phyloP scores from a whole-genome alignment of 2,329 filamentous ascomycete species.

The Ophiocordyceps robertsii region DNA sequence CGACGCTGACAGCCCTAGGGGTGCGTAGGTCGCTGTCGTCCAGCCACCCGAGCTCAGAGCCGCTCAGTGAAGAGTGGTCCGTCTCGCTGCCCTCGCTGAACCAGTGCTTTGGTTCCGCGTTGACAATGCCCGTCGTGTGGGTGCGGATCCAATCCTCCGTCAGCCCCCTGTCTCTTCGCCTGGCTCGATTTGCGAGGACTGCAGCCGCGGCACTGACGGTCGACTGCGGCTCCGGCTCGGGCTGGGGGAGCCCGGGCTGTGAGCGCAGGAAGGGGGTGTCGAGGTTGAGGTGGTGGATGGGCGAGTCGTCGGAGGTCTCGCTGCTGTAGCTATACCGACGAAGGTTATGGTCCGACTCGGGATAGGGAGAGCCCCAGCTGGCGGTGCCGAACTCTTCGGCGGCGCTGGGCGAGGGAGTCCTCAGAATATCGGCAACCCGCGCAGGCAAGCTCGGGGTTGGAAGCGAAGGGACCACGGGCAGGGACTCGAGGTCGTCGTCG shows the following conservation, averaged over 20 bases:
- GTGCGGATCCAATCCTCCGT: slow-evolving; percentile 81
- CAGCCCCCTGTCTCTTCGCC: slow-evolving; percentile 47
- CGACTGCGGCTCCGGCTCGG: slow-evolving; percentile 13
- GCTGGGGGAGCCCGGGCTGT: slow-evolving; percentile 29
- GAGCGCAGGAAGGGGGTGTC: slow-evolving; percentile 49
- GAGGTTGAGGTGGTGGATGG: slow-evolving; percentile 47
- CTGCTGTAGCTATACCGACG: slow-evolving; percentile 41
- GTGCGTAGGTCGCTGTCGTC: slow-evolving; percentile 35
- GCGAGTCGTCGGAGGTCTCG: slow-evolving; percentile 45
- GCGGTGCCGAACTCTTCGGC: slow-evolving; percentile 46
- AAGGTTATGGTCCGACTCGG: slow-evolving; percentile 43
- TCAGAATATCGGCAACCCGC: slow-evolving; percentile 39
- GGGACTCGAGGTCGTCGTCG: slow-evolving; percentile 37
- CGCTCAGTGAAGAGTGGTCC: slow-evolving; percentile 62
- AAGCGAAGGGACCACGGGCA: slow-evolving; percentile 44
- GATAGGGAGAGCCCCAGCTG: slow-evolving; percentile 88
- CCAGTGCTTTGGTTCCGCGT: slow-evolving; percentile 66
- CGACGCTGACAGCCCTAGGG: slow-evolving; percentile 24
- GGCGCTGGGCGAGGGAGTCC: slow-evolving; percentile 31
- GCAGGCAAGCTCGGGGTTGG: slow-evolving; percentile 44
- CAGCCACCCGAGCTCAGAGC: slow-evolving; percentile 43
- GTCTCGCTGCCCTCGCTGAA: slow-evolving; percentile 61
- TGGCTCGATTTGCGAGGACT: slow-evolving; percentile 49
- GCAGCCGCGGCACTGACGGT: slow-evolving; percentile 41
- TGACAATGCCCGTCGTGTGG: slow-evolving; percentile 58